Evolutionary conservation across 2,329 filamentous ascomycete species (phyloP).

Genomic region (Xylaria sp.): DNA sequence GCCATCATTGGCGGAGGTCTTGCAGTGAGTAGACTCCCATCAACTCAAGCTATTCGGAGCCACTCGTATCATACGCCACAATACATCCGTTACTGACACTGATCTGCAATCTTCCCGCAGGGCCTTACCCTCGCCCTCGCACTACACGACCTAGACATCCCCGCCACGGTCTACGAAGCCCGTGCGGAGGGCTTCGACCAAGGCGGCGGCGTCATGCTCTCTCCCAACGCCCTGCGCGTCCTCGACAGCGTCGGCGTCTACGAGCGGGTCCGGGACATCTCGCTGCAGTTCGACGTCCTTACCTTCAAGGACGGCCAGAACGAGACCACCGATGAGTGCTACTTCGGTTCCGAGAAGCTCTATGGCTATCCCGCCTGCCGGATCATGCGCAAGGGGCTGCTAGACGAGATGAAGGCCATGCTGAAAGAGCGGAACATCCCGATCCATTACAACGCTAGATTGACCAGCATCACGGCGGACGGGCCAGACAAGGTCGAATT

Average conservation of each 20-base stretch:
- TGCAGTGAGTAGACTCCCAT: neutral
- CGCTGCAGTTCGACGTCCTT: constrained; percentile 58
- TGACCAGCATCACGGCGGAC: constrained; percentile 44
- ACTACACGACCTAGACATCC: constrained; percentile 57
- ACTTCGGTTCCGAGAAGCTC: constrained; percentile 52
- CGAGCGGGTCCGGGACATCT: constrained; percentile 48
- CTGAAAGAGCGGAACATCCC: constrained; percentile 47
- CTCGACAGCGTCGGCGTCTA: constrained; percentile 58
- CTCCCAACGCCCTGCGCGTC: constrained; percentile 62
- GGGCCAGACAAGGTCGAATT: constrained; percentile 49
- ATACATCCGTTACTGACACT: neutral
- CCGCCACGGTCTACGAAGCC: constrained; percentile 57
- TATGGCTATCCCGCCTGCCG: constrained; percentile 61
- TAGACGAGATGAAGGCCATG: constrained; percentile 53
- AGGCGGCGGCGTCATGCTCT: constrained; percentile 63
- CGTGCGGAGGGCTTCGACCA: constrained; percentile 51
- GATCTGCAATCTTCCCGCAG: neutral
- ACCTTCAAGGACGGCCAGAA: constrained; percentile 49
- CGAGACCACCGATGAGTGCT: constrained; percentile 47
- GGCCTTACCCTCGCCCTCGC: constrained; percentile 62
- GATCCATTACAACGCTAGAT: constrained; percentile 55
- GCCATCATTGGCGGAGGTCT: neutral
- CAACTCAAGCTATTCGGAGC: neutral
- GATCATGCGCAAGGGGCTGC: constrained; percentile 58
- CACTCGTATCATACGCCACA: neutral